phyloP scores from a whole-genome alignment of 805 yeast genomes.

The Nakazawaea ernobii region DNA sequence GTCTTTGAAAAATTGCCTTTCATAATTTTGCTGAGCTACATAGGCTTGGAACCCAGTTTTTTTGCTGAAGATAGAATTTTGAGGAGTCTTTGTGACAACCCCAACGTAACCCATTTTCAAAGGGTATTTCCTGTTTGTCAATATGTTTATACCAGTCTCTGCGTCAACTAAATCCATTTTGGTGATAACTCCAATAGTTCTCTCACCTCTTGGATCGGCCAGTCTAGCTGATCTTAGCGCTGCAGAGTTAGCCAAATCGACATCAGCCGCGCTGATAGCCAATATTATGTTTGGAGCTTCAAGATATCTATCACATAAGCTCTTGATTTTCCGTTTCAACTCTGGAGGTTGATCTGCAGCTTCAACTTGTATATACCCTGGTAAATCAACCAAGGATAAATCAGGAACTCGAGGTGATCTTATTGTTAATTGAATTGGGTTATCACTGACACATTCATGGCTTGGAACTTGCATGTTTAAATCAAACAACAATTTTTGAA shows the following conservation, averaged over 20 bases:
- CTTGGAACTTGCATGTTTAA: conserved; percentile 89
- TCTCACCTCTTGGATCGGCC: conserved; percentile 90
- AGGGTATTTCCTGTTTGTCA: conserved; percentile 81
- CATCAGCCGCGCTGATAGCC: conserved; percentile 97
- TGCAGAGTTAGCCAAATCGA: conserved; percentile 92
- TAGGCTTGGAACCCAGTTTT: conserved; percentile 56
- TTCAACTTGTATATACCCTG: conserved; percentile 96
- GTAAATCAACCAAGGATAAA: conserved; percentile 87
- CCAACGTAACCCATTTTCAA: conserved; percentile 97
- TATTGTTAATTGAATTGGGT: conserved; percentile 89
- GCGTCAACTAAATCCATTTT: conserved; percentile 89
- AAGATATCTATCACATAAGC: conserved; percentile 77
- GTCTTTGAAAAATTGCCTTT: conserved; percentile 55
- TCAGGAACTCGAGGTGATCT: conserved; percentile 91
- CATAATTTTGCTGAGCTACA: conserved; percentile 64
- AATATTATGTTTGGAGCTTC: conserved; percentile 90
- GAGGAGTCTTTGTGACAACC: conserved; percentile 83
- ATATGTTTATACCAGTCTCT: conserved; percentile 55
- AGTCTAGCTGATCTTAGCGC: conserved; percentile 85
- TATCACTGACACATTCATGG: conserved; percentile 80
- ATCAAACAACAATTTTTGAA: conserved; percentile 81
- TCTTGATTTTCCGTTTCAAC: conserved; percentile 71
- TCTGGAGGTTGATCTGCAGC: conserved; percentile 93
- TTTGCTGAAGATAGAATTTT: conserved; percentile 44
- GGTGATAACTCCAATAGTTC: conserved; percentile 95